These are phyloP conservation scores for Phycomyces nitens DNA, from an alignment of 192 early-diverging fungal genomes.

Conservation along the genomic window DNA sequence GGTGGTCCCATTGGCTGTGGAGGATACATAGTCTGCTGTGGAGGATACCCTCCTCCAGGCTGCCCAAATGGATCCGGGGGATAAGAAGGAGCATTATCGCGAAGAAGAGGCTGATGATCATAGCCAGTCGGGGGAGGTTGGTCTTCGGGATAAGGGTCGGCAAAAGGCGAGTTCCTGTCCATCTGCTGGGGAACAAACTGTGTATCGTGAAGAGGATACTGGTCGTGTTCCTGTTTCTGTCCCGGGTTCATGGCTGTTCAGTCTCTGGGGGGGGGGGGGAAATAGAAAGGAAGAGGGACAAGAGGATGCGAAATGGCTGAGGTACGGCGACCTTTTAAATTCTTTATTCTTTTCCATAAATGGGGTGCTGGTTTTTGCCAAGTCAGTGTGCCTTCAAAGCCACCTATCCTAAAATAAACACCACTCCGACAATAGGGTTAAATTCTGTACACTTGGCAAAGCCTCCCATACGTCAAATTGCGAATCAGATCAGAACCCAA, in stretches of 20 bases:
- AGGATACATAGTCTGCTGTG: slow-evolving; percentile 24
- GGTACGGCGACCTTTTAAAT: background rate
- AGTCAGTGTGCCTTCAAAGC: background rate
- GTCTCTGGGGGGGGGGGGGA: background rate
- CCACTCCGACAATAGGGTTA: background rate
- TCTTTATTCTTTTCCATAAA: background rate
- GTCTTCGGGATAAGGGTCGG: slow-evolving; percentile 29
- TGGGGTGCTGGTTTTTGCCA: too few species aligned
- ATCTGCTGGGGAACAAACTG: slow-evolving; percentile 27
- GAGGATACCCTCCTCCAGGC: slow-evolving; percentile 16
- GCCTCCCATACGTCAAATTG: background rate
- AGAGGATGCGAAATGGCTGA: background rate
- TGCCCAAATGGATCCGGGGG: slow-evolving; percentile 15
- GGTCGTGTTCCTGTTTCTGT: slow-evolving; percentile 21
- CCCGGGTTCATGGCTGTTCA: background rate
- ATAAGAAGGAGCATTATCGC: slow-evolving; percentile 13
- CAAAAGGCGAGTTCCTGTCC: slow-evolving; percentile 25
- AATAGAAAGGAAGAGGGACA: background rate
- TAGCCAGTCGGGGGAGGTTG: background rate
- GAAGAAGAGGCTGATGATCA: slow-evolving; percentile 29
- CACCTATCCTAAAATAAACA: slow-evolving; percentile 1
- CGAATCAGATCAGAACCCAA: too few species aligned
- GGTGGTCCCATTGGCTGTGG: slow-evolving; percentile 18
- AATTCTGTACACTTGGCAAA: background rate
- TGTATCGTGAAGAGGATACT: slow-evolving; percentile 37